phyloP scores from a whole-genome alignment of 2,329 filamentous ascomycete genomes.

The Fusarium torulosum region DNA sequence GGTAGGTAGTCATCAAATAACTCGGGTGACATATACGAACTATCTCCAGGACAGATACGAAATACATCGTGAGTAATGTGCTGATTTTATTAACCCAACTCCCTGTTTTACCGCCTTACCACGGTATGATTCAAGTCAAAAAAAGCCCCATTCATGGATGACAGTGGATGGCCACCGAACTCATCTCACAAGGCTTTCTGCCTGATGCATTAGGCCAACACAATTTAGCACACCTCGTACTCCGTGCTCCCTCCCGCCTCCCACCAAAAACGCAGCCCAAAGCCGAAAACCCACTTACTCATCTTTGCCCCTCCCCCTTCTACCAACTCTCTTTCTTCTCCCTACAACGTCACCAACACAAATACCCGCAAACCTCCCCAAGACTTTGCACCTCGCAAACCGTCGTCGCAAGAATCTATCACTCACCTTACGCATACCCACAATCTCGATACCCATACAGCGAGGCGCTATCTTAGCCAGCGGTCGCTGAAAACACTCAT shows the following conservation, averaged over 20 bases:
- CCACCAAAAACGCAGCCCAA: conserved; percentile 4
- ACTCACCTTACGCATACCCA: conserved; percentile 5
- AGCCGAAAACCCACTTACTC: conserved; percentile 37
- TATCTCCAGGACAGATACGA: no score
- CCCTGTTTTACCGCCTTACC: background rate
- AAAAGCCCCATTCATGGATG: conserved; percentile 27
- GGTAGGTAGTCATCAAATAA: no score
- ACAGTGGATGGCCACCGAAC: conserved; percentile 34
- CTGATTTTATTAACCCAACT: no score
- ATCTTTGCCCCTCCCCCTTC: conserved; percentile 45
- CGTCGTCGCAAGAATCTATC: conserved; percentile 35
- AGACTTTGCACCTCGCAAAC: conserved; percentile 40
- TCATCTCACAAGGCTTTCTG: conserved; percentile 17
- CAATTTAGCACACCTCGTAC: background rate
- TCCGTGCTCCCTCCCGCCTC: conserved; percentile 25
- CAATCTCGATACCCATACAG: conserved; percentile 49
- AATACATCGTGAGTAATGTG: no score
- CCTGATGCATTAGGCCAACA: conserved; percentile 21
- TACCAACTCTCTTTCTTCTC: conserved; percentile 30
- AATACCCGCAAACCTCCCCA: conserved; percentile 37
- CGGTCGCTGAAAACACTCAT: conserved; percentile 62
- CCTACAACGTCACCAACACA: conserved; percentile 45
- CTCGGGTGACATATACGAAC: no score
- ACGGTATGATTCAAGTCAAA: conserved; percentile 3
- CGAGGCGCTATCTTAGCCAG: conserved; percentile 63